Conservation (phyloP, 345 rosid species). For the Salix koriyanagi region DNA sequence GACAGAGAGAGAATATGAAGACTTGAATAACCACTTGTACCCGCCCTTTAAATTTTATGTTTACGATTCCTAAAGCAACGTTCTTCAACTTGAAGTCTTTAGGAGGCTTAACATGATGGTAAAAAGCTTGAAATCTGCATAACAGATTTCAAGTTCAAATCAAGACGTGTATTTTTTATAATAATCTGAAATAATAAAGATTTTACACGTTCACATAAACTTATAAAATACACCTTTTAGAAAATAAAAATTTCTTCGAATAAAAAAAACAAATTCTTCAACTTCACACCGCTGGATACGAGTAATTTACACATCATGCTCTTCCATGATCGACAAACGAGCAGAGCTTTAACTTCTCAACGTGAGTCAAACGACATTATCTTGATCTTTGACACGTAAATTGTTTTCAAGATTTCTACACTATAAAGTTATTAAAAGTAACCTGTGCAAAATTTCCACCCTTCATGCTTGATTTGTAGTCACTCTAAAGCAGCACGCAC, state of each 20-base stretch:
- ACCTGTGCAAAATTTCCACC: background rate
- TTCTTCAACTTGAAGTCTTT: background rate
- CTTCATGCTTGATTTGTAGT: background rate
- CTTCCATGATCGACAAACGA: background rate
- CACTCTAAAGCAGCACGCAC: background rate
- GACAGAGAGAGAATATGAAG: too few species aligned
- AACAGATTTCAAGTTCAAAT: accelerated
- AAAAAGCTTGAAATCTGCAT: too few species aligned
- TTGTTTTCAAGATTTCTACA: background rate
- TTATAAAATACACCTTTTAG: too few species aligned
- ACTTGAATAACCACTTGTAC: too few species aligned
- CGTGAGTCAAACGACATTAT: background rate
- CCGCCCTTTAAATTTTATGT: background rate
- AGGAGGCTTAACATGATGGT: accelerated
- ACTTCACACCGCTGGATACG: background rate
- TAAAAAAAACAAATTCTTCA: background rate
- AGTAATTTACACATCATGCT: background rate
- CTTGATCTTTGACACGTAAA: background rate
- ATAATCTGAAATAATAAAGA: accelerated
- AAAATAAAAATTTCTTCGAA: too few species aligned
- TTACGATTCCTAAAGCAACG: background rate
- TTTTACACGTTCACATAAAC: accelerated
- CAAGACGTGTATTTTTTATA: accelerated
- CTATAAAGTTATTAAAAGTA: background rate
- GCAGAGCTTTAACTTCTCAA: background rate